Percentiles rank a stretch among this genome's conserved stretches.
phyloP scores from a whole-genome alignment of 495 filamentous ascomycete genomes.

The Talaromyces thailandensis region DNA sequence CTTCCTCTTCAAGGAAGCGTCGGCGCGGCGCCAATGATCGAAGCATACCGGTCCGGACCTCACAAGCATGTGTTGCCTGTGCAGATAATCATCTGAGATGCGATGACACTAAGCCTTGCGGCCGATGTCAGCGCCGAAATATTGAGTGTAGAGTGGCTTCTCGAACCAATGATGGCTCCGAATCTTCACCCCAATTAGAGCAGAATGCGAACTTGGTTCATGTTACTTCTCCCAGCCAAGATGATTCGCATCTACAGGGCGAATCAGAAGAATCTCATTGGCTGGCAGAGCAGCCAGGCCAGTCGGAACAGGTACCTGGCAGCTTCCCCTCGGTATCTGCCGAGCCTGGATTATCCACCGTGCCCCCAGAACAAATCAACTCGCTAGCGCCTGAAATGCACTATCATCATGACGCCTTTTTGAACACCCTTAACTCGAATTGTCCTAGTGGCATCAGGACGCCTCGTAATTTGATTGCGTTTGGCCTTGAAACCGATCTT shows the following conservation, averaged over 20 bases:
- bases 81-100: slow-evolving; percentile 46
- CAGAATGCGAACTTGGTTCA: not conserved
- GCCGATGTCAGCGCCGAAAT: slow-evolving; percentile 36
- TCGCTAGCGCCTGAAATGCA: slow-evolving; percentile 18
- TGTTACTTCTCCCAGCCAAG: not conserved
- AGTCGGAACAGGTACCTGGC: not conserved
- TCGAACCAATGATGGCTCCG: not conserved
- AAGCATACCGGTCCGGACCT: slow-evolving; percentile 39
- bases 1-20: slow-evolving; percentile 18
- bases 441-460: slow-evolving; percentile 18
- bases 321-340: not conserved
- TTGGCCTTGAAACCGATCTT: slow-evolving; percentile 42
- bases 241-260: not conserved
- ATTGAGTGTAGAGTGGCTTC: slow-evolving; percentile 33
- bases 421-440: slow-evolving; percentile 23
- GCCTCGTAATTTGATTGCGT: slow-evolving; percentile 6
- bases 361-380: not conserved
- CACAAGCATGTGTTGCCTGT: slow-evolving; percentile 45
- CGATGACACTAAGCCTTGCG: slow-evolving; percentile 41
- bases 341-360: not conserved
- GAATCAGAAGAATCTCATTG: not conserved
- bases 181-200: not conserved
- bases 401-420: slow-evolving; percentile 18
- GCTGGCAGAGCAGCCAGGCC: not conserved
- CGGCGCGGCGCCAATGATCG: slow-evolving; percentile 33